Evolutionary conservation across 2,329 filamentous ascomycete genomes (phyloP).

Genomic region (Pseudogymnoascus sp.): DNA sequence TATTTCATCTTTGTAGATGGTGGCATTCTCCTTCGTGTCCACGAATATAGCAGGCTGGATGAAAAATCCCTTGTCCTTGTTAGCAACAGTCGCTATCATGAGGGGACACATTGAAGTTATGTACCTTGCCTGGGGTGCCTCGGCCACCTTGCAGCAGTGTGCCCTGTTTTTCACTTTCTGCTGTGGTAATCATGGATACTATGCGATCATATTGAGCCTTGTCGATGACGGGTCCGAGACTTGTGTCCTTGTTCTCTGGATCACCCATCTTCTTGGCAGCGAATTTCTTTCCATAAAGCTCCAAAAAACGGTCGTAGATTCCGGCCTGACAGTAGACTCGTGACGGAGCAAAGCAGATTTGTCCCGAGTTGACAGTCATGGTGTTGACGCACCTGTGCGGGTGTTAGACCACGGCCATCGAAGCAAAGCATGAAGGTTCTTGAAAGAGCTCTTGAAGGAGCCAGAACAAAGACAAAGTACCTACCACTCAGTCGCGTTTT

Average conservation of each 20-base stretch:
- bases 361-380: constrained; percentile 55
- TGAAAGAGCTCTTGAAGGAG: neutral
- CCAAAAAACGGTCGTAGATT: constrained; percentile 36
- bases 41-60: constrained; percentile 43
- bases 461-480: neutral
- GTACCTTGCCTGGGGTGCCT: neutral
- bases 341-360: constrained; percentile 51
- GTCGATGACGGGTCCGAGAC: constrained; percentile 38
- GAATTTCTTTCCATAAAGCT: constrained; percentile 50
- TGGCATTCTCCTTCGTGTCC: constrained; percentile 39
- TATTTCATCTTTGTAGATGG: constrained; percentile 52
- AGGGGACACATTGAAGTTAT: neutral
- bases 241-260: constrained; percentile 33
- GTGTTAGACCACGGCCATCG: neutral
- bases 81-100: neutral
- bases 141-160: constrained; percentile 6
- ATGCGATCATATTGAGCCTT: constrained; percentile 33
- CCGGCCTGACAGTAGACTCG: constrained; percentile 47
- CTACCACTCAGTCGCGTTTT: constrained; percentile 35
- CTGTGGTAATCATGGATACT: neutral
- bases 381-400: constrained; percentile 25
- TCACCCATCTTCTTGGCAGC: constrained; percentile 38
- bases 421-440: neutral
- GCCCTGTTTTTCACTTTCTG: constrained; percentile 6
- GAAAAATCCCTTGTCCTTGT: constrained; percentile 43